These are phyloP conservation scores for Stramenopiles sp. DNA, from an alignment of 352 stramenopile species.

Conservation along the genomic window DNA sequence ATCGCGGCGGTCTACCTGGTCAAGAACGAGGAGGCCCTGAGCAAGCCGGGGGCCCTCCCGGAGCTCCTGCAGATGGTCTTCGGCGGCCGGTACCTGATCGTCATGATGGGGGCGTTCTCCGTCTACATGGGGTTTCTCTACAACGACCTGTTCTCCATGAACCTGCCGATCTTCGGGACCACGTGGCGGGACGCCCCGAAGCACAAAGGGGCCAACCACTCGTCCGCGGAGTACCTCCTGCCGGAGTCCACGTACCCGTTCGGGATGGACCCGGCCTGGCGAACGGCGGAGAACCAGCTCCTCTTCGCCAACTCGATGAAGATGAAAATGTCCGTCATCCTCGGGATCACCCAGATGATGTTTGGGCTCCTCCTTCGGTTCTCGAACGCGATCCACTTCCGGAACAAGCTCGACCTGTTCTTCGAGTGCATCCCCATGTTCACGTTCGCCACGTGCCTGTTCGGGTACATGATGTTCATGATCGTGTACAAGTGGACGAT, in stretches of 20 bases:
- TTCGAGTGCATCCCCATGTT: constrained; percentile 92
- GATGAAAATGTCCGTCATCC: constrained; percentile 98
- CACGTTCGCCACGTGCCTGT: constrained; percentile 82
- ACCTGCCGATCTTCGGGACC: constrained; percentile 85
- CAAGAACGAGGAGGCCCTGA: constrained; percentile 64
- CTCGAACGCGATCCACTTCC: constrained; percentile 88
- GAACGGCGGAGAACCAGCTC: constrained; percentile 87
- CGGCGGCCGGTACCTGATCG: constrained; percentile 86
- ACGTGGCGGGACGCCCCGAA: constrained; percentile 67
- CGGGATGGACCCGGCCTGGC: constrained; percentile 93
- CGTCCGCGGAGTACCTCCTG: constrained; percentile 31
- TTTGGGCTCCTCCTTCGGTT: constrained; percentile 86
- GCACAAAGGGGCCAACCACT: constrained; percentile 36
- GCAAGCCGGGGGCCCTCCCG: constrained; percentile 44
- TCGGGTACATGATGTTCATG: constrained; percentile 96
- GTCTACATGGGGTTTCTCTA: constrained; percentile 96
- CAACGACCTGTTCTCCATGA: constrained; percentile 97
- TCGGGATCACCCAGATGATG: constrained; percentile 97
- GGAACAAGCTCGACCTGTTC: constrained; percentile 76
- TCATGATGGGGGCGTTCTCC: constrained; percentile 93
- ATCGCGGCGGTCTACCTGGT: constrained; percentile 79
- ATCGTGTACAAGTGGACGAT: constrained; percentile 99
- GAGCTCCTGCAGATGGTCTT: constrained; percentile 78
- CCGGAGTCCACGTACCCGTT: constrained; percentile 57
- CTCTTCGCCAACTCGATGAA: constrained; percentile 99